Base-by-base conservation (phyloP, 371 early-diverging fungal genomes). In the Apophysomyces trapeziformis region DNA sequence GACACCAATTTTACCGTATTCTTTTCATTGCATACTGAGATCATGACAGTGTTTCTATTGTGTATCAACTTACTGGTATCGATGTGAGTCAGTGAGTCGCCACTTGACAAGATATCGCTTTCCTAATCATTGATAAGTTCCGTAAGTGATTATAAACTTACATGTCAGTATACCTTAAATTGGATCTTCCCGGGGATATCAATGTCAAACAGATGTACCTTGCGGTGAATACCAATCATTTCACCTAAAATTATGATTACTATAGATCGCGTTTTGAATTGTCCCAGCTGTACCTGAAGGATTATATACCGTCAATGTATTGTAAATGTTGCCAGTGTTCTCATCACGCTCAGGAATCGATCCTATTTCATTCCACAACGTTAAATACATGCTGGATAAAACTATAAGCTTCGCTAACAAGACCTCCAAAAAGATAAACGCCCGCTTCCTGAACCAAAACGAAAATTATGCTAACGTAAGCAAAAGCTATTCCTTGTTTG, bases 181-280 rank as follows among this genome's bases (percentile, higher is more conserved):
- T 81, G 81, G 39, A 96, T 96, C 69, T 91, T 91, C 45, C 94
- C 95, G 14, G 97, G 96, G 41, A 98, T 87, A 79, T 97, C 93
- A 67, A 98, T 96, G 76, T 98, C 97, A 73, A 98, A 98, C 56
- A 98, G 80, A 70, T 98, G 98, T n/a, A 95, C 87, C 75, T 95
- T 91, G 38, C 88, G 80, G 70, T 92, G 90, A 13, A 70, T 85
- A 1, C 79, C 91, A 75, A 92, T 85, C 68, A 85, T 76, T 5
- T 67, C 66, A 44, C 84, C 84, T 75, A 45, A 41, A 26, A 26
- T 3, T 2, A 26, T 26, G 2, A 26, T 26, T 26, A 26, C 32
- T 3, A 26, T 26, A 26, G 32, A 26, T 26, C 32, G 1, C 32
- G 2, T 26, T 3, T 26, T 26, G 32, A 26, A 26, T 26, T 26